phyloP scores from a whole-genome alignment of 2,329 filamentous ascomycete genomes.

The Polychaeton citri region DNA sequence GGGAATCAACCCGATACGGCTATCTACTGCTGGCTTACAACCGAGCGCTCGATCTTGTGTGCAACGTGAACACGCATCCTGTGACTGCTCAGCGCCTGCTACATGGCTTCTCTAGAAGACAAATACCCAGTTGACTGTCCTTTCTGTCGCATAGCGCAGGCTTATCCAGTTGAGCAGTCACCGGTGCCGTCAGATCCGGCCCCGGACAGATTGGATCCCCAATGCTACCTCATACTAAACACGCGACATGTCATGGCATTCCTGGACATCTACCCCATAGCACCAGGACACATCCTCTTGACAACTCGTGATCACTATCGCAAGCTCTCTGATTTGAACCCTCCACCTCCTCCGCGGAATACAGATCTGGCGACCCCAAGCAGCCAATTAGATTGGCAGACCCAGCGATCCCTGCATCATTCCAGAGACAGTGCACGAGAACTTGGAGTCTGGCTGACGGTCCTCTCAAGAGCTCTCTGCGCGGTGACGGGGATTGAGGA shows the following conservation, averaged over 20 bases:
- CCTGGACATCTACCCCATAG: constrained; percentile 83
- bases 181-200: constrained; percentile 19
- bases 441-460: constrained; percentile 44
- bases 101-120: constrained; percentile 10
- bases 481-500: constrained; percentile 59
- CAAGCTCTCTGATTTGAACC: constrained; percentile 57
- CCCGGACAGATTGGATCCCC: constrained; percentile 19
- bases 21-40: no score
- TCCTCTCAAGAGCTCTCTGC: constrained; percentile 59
- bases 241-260: constrained; percentile 72
- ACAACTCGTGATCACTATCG: constrained; percentile 64
- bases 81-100: no score
- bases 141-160: constrained; percentile 44
- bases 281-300: constrained; percentile 69
- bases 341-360: constrained; percentile 2
- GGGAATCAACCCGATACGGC: no score
- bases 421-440: constrained; percentile 12
- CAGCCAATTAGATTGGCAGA: constrained; percentile 7
- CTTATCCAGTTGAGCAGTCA: constrained; percentile 28
- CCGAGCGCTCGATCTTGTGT: no score
- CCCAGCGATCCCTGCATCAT: constrained; percentile 6
- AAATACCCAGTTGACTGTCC: constrained; percentile 37
- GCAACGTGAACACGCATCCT: no score
- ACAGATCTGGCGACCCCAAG: not conserved
- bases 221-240: constrained; percentile 55